phyloP scores from a whole-genome alignment of 2,329 filamentous ascomycete species.

The Cladophialophora chaetospira region DNA sequence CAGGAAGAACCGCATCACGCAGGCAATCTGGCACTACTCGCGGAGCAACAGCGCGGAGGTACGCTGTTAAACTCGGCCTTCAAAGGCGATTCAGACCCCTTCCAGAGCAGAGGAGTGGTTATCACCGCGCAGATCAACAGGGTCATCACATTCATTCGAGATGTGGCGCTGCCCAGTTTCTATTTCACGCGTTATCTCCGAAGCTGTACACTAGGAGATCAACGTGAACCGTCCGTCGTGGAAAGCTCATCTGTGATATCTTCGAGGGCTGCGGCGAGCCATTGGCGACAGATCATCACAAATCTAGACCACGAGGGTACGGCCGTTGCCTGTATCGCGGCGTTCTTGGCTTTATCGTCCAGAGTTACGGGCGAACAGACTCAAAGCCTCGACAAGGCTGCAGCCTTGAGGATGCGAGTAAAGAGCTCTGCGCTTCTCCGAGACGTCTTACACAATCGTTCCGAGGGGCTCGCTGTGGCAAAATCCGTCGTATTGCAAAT shows the following conservation, averaged over 20 bases:
- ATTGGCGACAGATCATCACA: constrained; percentile 4
- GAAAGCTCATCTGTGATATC: constrained; percentile 1
- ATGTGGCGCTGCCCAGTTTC: neutral
- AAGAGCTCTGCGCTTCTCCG: neutral
- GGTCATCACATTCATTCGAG: constrained; percentile 7
- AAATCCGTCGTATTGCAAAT: neutral
- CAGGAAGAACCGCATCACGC: too few relatives aligned
- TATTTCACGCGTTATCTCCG: constrained; percentile 5
- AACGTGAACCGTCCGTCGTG: constrained; percentile 4
- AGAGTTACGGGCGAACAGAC: neutral
- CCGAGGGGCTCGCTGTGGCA: neutral
- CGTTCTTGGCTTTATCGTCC: constrained; percentile 1
- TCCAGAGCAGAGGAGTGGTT: neutral
- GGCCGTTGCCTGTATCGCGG: neutral
- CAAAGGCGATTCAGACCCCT: constrained; percentile 6
- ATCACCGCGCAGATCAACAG: constrained; percentile 2
- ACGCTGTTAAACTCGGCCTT: too few relatives aligned
- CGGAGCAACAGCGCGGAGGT: too few relatives aligned
- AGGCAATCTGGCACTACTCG: too few relatives aligned
- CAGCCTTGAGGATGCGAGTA: neutral
- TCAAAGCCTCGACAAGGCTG: neutral
- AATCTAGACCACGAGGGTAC: constrained; percentile 4
- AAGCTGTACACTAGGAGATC: neutral
- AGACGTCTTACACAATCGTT: neutral
- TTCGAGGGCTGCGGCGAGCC: neutral